Evolutionary conservation across 371 early-diverging fungal species (phyloP), one percentile per base, ranked within the genome.

Genomic region (Sporodiniella umbellata): DNA sequence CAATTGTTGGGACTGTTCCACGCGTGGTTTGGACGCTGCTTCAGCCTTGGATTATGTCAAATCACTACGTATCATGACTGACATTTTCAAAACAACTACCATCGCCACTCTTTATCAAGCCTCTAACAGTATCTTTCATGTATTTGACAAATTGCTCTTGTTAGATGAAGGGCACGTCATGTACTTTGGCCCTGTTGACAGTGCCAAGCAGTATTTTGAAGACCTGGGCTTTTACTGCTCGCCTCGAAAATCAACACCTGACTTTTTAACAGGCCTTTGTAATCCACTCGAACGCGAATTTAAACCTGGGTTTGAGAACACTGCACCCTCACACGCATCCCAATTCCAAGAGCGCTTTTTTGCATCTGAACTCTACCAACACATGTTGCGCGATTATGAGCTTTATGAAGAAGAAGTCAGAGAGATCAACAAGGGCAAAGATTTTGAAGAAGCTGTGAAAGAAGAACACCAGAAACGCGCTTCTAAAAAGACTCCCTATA

Each of bases 1-100:
- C 57, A 83, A 87, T 51, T 79, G 89, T 56, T 86, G 91, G 80
- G 94, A 95, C 53, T 92, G 90, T 22, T 85, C 89, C 25, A 91
- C 91, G 1, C 81, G 86, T 48, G 95, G 96, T 51, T 69, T 97
- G 15, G 98, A 97, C 70, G 84, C 92, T 6, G 85, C 90, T 28
- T 91, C 89, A 19, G 93, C 96, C 6, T 73, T 89, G 3, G 88
- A 89, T 51, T 87, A 86, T 50, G 72, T 83, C 15, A 73, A 81
- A 25, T 80, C 83, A 6, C 68, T 90, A 1, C 79, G 86, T 44
- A 79, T 87, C 39, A 68, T 84, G 60, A 83, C 85, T 10, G 78
- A 84, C 48, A 62, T 80, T 10, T 53, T 77, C 30, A 73, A 84
- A 33, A 83, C 80, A 47, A 81, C 87, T 10, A 81, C 86, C 6